Evolutionary conservation across 805 yeast genomes (phyloP), one percentile per base, ranked within the genome.

Genomic region (Candida oleophila): DNA sequence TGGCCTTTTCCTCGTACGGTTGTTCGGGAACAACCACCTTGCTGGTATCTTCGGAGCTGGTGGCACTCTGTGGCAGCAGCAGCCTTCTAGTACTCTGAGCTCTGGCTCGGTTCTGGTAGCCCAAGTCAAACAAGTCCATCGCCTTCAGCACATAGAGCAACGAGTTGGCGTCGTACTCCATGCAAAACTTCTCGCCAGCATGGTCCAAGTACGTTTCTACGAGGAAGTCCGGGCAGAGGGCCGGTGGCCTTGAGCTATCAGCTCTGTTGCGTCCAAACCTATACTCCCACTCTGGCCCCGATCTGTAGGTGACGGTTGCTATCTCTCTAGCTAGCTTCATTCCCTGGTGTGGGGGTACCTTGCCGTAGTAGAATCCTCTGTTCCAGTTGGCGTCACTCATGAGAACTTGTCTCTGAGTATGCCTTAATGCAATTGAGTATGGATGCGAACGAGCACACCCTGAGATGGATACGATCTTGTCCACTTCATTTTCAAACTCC

Each of bases 221-320:
- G 49, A 90, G 67, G 62, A 89, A 91, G 60, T 91, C 97, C 0
- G 97, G 96, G 64, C 97, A 91, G 28, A 91, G 71, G 0, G 96
- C 96, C 2, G 97, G 96, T 12, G 85, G 79, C 50, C 73, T 74
- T 1, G 81, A 69, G 16, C 89, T 92, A 60, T 89, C 90, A 0
- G 95, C 85, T 49, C 97, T 74, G 55, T 86, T 89, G 46, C 95
- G 80, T 3, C 96, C 96, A 63, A 91, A 91, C 49, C 97, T 71
- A 50, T 83, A 81, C 64, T 91, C 97, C 97, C 97, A 91, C 66
- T 91, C 97, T 1, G 97, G 97, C 2, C 97, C 97, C 1, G 96
- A 88, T 55, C 97, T 75, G 64, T 91, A 91, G 0, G 97, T 89
- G 46, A 91, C 88, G 0, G 97, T 91, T 28, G 97, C 97, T 42